phyloP scores from a whole-genome alignment of 2,329 filamentous ascomycete species.

The Penicillium sp. region DNA sequence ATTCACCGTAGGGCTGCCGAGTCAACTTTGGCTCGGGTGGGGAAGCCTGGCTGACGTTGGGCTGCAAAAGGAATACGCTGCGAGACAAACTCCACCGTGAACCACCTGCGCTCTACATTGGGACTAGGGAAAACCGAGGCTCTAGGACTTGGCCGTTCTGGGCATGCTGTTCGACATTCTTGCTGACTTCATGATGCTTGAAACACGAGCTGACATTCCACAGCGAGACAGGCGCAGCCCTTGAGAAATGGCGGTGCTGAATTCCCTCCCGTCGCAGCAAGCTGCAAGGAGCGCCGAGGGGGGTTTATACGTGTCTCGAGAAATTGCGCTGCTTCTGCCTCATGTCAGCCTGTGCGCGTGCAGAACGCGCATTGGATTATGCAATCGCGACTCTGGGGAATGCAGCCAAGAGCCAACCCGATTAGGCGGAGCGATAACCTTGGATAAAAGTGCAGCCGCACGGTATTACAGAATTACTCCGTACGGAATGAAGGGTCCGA shows the following conservation, averaged over 20 bases:
- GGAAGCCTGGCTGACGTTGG: neutral
- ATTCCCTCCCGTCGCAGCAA: neutral
- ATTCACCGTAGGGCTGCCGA: neutral
- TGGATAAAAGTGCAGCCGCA: constrained; percentile 1
- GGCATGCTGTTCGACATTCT: neutral
- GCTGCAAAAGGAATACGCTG: constrained; percentile 9
- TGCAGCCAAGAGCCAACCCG: constrained; percentile 1
- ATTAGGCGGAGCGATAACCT: neutral
- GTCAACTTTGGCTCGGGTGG: neutral
- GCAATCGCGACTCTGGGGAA: neutral
- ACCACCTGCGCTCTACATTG: neutral
- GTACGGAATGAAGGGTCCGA: neutral
- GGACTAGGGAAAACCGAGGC: neutral
- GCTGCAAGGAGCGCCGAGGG: neutral
- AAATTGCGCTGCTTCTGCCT: neutral
- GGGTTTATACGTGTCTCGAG: neutral
- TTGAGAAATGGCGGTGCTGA: neutral
- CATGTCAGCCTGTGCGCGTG: neutral
- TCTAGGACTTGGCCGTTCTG: neutral
- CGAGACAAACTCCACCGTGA: neutral
- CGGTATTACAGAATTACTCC: neutral
- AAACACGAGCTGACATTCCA: neutral
- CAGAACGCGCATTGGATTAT: neutral
- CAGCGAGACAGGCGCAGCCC: neutral
- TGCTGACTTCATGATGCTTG: neutral